phyloP scores from a whole-genome alignment of 176 grass and related monocot genomes.

The Metroxylon sagu region DNA sequence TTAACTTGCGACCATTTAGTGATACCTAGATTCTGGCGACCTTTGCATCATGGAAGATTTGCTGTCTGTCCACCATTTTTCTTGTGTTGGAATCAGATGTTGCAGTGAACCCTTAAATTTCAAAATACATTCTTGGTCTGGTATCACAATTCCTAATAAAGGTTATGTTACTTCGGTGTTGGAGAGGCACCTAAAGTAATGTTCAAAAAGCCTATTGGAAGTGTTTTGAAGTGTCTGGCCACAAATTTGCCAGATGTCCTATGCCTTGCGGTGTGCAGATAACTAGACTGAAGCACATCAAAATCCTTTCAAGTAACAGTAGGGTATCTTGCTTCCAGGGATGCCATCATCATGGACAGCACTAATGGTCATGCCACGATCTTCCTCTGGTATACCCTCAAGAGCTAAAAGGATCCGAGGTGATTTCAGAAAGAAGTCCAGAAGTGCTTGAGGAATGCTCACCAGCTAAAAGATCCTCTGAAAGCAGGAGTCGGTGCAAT shows the following conservation, averaged over 20 bases:
- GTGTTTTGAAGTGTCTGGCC: conserved; percentile 77
- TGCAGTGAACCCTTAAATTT: too few relatives aligned
- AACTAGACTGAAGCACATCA: conserved; percentile 64
- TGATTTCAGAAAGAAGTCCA: conserved; percentile 65
- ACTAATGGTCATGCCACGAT: conserved; percentile 57
- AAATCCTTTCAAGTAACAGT: conserved; percentile 66
- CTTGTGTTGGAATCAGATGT: too few relatives aligned
- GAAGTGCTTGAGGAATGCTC: conserved; percentile 55
- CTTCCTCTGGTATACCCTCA: conserved; percentile 68
- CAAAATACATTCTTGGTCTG: not conserved
- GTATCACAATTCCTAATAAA: not conserved
- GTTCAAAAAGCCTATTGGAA: conserved; percentile 76
- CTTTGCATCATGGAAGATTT: too few relatives aligned
- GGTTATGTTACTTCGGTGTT: conserved; percentile 3
- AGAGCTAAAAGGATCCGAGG: conserved; percentile 36
- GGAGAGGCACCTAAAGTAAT: conserved; percentile 69
- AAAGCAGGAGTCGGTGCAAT: conserved; percentile 50
- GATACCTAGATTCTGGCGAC: too few relatives aligned
- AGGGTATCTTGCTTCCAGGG: conserved; percentile 61
- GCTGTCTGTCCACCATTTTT: too few relatives aligned
- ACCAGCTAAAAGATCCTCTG: conserved; percentile 45
- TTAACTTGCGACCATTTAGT: too few relatives aligned
- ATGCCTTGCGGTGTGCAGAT: conserved; percentile 90
- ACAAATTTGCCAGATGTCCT: conserved; percentile 85
- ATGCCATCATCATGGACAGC: conserved; percentile 58